Conservation (phyloP, 129 eudicot genomes). For the Apium graveolens region DNA sequence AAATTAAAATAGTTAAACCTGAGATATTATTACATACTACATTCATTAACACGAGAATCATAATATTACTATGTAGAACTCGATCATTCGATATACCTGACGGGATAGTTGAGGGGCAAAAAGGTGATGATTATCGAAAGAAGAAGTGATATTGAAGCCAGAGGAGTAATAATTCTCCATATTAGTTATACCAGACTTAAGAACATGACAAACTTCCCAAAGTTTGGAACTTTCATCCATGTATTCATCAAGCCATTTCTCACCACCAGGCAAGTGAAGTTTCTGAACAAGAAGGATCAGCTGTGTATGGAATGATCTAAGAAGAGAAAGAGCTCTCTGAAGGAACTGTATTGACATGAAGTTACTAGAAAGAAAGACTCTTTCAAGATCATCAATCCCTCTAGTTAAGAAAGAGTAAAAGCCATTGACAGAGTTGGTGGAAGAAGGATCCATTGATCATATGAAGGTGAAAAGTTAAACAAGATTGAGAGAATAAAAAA, state of each 20-base stretch:
- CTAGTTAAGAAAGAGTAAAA: constrained; percentile 47
- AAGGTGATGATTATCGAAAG: constrained; percentile 40
- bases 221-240: constrained; percentile 69
- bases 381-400: constrained; percentile 54
- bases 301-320: constrained; percentile 59
- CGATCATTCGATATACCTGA: constrained; percentile 28
- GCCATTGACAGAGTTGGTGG: constrained; percentile 55
- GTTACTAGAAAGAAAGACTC: constrained; percentile 44
- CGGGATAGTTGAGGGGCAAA: constrained; percentile 47
- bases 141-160: constrained; percentile 47
- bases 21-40: too few relatives aligned
- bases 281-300: constrained; percentile 53
- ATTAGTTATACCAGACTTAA: constrained; percentile 45
- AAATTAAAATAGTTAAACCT: too few relatives aligned
- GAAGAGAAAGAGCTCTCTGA: constrained; percentile 43
- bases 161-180: constrained; percentile 60
- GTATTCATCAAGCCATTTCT: constrained; percentile 71
- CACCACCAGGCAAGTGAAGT: constrained; percentile 61
- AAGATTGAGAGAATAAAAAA: constrained; percentile 8
- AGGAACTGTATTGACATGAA: constrained; percentile 74
- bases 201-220: constrained; percentile 69
- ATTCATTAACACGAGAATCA: not conserved
- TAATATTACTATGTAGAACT: not conserved
- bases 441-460: constrained; percentile 16
- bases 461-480: not conserved